phyloP scores from a whole-genome alignment of 768 basidiomycete species.

The Mycena galericulata region DNA sequence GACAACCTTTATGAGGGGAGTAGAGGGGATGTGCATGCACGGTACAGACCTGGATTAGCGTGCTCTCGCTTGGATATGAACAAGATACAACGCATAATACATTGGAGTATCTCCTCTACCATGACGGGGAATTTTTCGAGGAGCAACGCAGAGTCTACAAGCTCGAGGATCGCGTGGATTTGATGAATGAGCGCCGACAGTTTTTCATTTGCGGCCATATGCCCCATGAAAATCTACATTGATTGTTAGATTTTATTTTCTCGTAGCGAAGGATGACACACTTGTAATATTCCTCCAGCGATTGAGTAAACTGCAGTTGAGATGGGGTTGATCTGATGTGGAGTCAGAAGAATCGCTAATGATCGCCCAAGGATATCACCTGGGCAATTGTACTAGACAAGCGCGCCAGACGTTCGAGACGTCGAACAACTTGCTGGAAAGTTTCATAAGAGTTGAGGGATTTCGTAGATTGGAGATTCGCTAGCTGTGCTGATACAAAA shows the following conservation, averaged over 20 bases:
- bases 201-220: not conserved
- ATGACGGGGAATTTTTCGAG: not conserved
- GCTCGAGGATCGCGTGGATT: not conserved
- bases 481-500: not conserved
- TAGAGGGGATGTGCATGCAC: not conserved
- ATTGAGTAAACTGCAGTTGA: not conserved
- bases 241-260: not conserved
- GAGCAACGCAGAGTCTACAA: not conserved
- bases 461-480: not conserved
- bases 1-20: not conserved
- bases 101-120: not conserved
- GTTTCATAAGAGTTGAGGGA: not conserved
- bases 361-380: not conserved
- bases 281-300: not conserved
- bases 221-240: not conserved
- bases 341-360: too few species aligned
- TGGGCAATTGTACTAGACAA: slow-evolving; percentile 7
- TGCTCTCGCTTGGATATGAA: not conserved
- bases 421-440: not conserved
- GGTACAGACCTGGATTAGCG: not conserved
- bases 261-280: not conserved
- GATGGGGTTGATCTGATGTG: slow-evolving; percentile 1
- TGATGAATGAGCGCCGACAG: not conserved
- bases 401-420: not conserved
- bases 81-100: not conserved